Evolutionary conservation across 495 filamentous ascomycete genomes (phyloP), one percentile per base, ranked within the genome.

Genomic region (Amphirosellinia nigrospora): DNA sequence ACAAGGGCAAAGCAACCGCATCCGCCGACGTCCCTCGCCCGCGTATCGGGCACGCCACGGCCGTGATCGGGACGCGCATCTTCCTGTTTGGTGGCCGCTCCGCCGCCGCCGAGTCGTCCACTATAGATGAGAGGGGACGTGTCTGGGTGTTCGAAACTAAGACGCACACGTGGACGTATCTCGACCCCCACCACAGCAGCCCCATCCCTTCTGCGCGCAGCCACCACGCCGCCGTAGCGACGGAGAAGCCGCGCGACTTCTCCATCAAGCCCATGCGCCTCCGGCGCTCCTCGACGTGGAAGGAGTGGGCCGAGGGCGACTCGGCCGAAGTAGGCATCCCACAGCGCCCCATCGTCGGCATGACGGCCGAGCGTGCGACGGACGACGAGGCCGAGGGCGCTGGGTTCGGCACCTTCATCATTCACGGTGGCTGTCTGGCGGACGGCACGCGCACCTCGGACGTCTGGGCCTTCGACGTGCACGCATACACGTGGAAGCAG

Each of bases 391-490:
- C 72, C 5, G 80, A 80, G 7, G 86, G 86, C 4, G 80, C 82
- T 4, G 86, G 86, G 7, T 83, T 86, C 76, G 86, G 86, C 41
- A 86, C 86, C 0, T 77, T 96, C 41, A 89, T 90, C 74, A 76
- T 96, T 19, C 92, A 94, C 72, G 92, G 89, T 8, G 93, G 93
- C 0, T 92, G 89, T 72, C 80, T 85, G 3, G 85, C 82, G 9
- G 87, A 83, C 19, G 76, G 76, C 23, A 52, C 64, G 19, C 80
- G 90, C 16, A 81, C 89, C 1, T 77, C 82, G 5, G 92, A 94
- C 77, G 75, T 93, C 0, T 94, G 92, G 92, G 85, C 87, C 0
- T 94, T 94, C 75, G 86, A 89, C 73, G 71, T 94, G 11, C 80
- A 77, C 41, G 81, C 79, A 30, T 74, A 83, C 38, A 75, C 81